A percentile compares a stretch with the other conserved stretches of the same genome.
Conservation (phyloP, 2,329 filamentous ascomycete species). For the Aspergillus flavus region DNA sequence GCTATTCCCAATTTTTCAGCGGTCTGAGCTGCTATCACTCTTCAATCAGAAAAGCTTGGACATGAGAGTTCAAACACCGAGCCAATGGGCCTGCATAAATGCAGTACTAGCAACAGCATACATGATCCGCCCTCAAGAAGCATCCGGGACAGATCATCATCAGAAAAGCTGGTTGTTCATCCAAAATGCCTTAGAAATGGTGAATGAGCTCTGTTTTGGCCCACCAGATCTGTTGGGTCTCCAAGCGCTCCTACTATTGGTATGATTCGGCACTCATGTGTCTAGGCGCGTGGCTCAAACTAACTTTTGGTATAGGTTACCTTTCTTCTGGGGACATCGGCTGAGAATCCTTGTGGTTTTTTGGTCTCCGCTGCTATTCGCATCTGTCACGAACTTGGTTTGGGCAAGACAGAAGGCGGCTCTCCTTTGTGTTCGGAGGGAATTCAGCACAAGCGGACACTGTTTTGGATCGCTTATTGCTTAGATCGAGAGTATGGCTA, state of each 20-base stretch:
- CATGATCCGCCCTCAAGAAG: constrained; percentile 11
- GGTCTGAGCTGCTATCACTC: constrained; percentile 12
- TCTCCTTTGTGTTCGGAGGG: constrained; percentile 7
- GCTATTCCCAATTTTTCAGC: constrained; percentile 17
- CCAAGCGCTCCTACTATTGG: constrained; percentile 20
- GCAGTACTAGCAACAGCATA: constrained; percentile 18
- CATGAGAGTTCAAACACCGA: constrained; percentile 5
- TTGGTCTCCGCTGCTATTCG: constrained; percentile 18
- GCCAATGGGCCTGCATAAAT: constrained; percentile 20
- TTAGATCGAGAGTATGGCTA: constrained; percentile 22
- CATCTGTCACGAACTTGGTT: constrained; percentile 16
- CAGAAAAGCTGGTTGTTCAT: constrained; percentile 21
- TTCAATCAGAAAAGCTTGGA: constrained; percentile 13
- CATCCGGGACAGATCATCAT: constrained; percentile 7
- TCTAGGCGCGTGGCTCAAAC: background rate
- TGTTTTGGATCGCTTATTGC: constrained; percentile 23
- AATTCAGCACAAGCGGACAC: constrained; percentile 10
- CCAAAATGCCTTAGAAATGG: constrained; percentile 17
- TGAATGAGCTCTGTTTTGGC: constrained; percentile 17
- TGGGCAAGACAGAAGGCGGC: constrained; percentile 7
- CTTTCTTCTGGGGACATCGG: constrained; percentile 15
- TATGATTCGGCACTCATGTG: background rate
- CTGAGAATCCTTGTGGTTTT: constrained; percentile 17
- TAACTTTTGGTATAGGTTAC: constrained; percentile 7
- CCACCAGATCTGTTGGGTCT: constrained; percentile 19